These are phyloP conservation scores for Xylariaceae sp. DNA, from an alignment of 2,329 filamentous ascomycete genomes.

Conservation along the genomic window DNA sequence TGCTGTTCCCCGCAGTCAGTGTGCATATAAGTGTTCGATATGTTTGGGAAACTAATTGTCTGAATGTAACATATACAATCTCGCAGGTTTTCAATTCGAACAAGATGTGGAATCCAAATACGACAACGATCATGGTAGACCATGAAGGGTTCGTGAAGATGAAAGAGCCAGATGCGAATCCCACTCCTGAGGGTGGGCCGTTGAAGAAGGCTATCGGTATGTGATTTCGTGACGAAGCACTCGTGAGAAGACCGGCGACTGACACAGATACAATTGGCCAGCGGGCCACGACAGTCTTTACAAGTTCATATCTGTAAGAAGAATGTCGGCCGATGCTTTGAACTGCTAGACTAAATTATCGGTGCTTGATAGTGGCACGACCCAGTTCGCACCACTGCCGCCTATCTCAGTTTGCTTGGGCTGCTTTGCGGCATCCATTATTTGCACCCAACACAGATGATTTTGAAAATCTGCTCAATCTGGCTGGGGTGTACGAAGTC, in stretches of 20 bases:
- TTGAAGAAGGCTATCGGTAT: slow-evolving; percentile 6
- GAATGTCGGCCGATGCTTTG: background rate
- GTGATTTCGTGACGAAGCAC: background rate
- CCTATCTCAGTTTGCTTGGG: slow-evolving; percentile 2
- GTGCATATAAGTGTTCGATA: too few relatives aligned
- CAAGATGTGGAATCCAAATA: too few relatives aligned
- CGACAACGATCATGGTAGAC: too few relatives aligned
- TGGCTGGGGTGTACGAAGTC: slow-evolving; percentile 2
- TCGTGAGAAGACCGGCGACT: background rate
- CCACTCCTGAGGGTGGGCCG: background rate
- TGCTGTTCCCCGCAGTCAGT: too few relatives aligned
- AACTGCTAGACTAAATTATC: background rate
- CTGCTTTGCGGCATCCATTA: slow-evolving; percentile 3
- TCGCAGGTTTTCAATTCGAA: too few relatives aligned
- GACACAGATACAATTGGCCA: background rate
- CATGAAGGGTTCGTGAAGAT: too few relatives aligned
- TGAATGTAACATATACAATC: too few relatives aligned
- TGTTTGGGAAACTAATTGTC: too few relatives aligned
- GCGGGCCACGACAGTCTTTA: slow-evolving; percentile 6
- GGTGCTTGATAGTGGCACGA: slow-evolving; percentile 1
- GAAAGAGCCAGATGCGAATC: background rate
- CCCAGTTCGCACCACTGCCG: slow-evolving; percentile 1
- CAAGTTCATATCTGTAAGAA: slow-evolving; percentile 8
- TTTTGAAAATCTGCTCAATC: slow-evolving; percentile 5
- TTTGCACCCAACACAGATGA: slow-evolving; percentile 1